Evolutionary conservation across 108 stramenopile genomes (phyloP).

Genomic region (Skeletonema grethae): DNA sequence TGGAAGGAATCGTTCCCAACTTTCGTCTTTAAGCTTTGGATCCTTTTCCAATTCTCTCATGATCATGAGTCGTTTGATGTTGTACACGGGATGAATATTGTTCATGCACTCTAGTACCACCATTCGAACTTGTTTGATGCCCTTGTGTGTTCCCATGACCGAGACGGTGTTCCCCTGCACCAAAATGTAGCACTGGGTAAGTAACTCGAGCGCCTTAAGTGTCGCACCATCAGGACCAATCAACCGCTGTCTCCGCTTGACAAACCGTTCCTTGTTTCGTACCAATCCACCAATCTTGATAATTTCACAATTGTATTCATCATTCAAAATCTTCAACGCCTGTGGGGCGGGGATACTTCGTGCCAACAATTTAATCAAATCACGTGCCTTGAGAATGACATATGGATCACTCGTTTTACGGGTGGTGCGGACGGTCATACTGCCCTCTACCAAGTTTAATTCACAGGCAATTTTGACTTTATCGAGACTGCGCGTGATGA

Average conservation of each 20-base stretch:
- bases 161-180: constrained; percentile 98
- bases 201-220: constrained; percentile 96
- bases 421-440: constrained; percentile 98
- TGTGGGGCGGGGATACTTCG: constrained; percentile 90
- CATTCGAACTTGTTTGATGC: constrained; percentile 95
- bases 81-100: constrained; percentile 99
- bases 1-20: constrained; percentile 98
- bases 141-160: constrained; percentile 86
- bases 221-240: constrained; percentile 97
- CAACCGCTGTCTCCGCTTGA: constrained; percentile 95
- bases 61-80: constrained; percentile 99
- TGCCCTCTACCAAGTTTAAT: constrained; percentile 94
- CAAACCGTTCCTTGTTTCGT: constrained; percentile 98
- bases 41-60: constrained; percentile 97
- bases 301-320: constrained; percentile 96
- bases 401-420: constrained; percentile 94
- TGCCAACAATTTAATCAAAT: constrained; percentile 96
- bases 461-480: constrained; percentile 75
- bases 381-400: constrained; percentile 96
- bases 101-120: constrained; percentile 99
- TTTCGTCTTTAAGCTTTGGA: constrained; percentile 88
- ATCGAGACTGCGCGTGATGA: constrained; percentile 93
- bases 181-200: constrained; percentile 97
- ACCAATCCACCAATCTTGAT: constrained; percentile 99
- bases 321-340: constrained; percentile 94